A percentile compares a stretch with the other conserved stretches of the same genome.
phyloP scores from a whole-genome alignment of 2,329 filamentous ascomycete genomes.

The Fusarium sp. region DNA sequence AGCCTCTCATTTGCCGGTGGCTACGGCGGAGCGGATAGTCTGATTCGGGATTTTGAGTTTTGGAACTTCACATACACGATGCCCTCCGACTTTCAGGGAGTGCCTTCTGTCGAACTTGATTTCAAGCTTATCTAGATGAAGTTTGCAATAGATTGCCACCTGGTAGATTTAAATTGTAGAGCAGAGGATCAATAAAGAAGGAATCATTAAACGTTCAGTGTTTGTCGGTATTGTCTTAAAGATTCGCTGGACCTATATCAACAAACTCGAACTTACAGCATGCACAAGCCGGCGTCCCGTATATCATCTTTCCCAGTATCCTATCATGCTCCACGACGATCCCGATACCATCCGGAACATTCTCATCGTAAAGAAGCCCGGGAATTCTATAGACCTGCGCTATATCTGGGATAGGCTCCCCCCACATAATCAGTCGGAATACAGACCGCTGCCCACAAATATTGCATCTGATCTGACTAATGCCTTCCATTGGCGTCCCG shows the following conservation, averaged over 20 bases:
- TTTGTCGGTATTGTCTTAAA: too few species aligned
- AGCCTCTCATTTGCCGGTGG: conserved; percentile 52
- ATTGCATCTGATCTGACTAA: not conserved
- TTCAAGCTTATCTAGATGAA: not conserved
- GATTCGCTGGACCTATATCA: not conserved
- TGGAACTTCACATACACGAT: conserved; percentile 58
- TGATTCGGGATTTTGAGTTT: conserved; percentile 54
- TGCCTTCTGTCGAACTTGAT: not conserved
- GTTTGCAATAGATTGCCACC: too few species aligned
- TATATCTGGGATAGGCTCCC: not conserved
- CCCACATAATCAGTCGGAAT: not conserved
- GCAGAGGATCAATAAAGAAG: not conserved
- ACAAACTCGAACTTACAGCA: not conserved
- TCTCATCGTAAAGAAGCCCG: not conserved
- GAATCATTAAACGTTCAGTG: too few species aligned
- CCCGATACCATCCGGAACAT: not conserved
- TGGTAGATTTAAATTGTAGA: too few species aligned
- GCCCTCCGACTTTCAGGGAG: conserved; percentile 36
- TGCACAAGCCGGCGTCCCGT: not conserved
- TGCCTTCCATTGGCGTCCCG: not conserved
- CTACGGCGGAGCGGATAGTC: conserved; percentile 17
- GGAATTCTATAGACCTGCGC: not conserved
- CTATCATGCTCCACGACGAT: not conserved
- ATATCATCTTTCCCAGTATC: not conserved
- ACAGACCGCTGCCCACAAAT: not conserved